phyloP scores from a whole-genome alignment of 2,329 filamentous ascomycete species.

The Mariannaea elegans region DNA sequence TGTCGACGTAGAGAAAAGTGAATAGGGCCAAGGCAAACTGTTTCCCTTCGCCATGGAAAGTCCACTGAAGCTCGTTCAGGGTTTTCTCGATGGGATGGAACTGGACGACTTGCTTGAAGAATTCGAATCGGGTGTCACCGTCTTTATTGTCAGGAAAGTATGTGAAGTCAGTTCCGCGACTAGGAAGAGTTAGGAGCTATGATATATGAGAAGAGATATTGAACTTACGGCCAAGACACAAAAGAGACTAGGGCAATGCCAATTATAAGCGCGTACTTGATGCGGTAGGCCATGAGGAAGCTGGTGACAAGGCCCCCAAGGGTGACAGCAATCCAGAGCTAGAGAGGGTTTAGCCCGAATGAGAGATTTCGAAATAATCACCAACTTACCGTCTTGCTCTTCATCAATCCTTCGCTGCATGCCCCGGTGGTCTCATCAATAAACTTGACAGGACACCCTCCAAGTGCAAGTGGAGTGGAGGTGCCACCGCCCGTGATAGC shows the following conservation, averaged over 20 bases:
- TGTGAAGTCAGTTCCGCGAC: slow-evolving; percentile 72
- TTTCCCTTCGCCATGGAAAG: slow-evolving; percentile 61
- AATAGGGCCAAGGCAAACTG: slow-evolving; percentile 77
- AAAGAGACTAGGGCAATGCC: slow-evolving; percentile 78
- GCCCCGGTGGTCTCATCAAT: slow-evolving; percentile 58
- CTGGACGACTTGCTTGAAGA: slow-evolving; percentile 76
- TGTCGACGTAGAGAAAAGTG: slow-evolving; percentile 82
- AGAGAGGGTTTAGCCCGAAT: slow-evolving; percentile 11
- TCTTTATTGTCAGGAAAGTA: slow-evolving; percentile 74
- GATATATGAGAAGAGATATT: neutral
- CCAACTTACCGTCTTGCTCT: slow-evolving; percentile 70
- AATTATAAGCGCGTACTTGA: slow-evolving; percentile 79
- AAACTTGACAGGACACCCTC: slow-evolving; percentile 71
- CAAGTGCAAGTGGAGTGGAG: slow-evolving; percentile 78
- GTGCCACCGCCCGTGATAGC: slow-evolving; percentile 74
- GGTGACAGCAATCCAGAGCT: slow-evolving; percentile 88
- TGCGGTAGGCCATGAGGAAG: slow-evolving; percentile 80
- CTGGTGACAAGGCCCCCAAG: slow-evolving; percentile 82
- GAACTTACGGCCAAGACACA: slow-evolving; percentile 75
- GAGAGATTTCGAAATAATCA: accelerated
- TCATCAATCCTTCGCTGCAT: slow-evolving; percentile 73
- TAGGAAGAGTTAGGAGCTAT: slow-evolving; percentile 35
- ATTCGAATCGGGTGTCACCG: slow-evolving; percentile 73
- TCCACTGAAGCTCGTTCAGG: slow-evolving; percentile 73
- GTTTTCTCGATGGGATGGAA: slow-evolving; percentile 75